Base-by-base conservation (phyloP, 1,139 yeast genomes). In the Kodamaea alishanica region DNA sequence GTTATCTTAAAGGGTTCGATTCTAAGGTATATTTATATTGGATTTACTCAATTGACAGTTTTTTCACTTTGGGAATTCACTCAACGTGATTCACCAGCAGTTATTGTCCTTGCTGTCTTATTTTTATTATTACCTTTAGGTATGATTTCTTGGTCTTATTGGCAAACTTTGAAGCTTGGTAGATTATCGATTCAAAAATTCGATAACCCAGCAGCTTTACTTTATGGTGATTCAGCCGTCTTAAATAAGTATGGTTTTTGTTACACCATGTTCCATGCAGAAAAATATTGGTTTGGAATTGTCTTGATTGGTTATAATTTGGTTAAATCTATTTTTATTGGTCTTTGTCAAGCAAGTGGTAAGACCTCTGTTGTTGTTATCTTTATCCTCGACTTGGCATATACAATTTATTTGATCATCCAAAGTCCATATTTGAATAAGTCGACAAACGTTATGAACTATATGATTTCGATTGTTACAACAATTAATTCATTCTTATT, bases 251-350 rank as follows among this genome's bases (percentile, higher is more conserved):
- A 77, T 54, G 94, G 94, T 0, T 84, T 81, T 60, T 77, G 85
- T 51, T 85, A 84, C 60, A 84, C 92, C n/a, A 84, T 84, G 88
- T 84, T 82, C 56, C 75, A 75, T 48, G 92, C 94, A 7, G 67
- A 67, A 9, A 80, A 75, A 48, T 84, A 83, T 57, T 84, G 88
- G 86, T 84, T 86, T 73, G 85, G 88, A 40, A 60, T 71, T 20
- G 79, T 82, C 8, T 55, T 82, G 30, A 50, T 83, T 31, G 56
- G 60, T 6, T 82, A 84, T 55, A 67, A 73, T 40, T 68, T 82
- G 29, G 48, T 80, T 33, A 83, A 82, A 52, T 75, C 79, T 10
- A 55, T 83, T 9, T 81, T 85, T 52, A 79, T 84, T 55, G 82
- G 79, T 0, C 74, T 84, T 41, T 77, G 84, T 40, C 92, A 84